Percentiles rank a stretch among this genome's conserved stretches.
These are phyloP conservation scores for Candolleomyces aberdarensis DNA, from an alignment of 768 basidiomycete species.

Conservation along the genomic window DNA sequence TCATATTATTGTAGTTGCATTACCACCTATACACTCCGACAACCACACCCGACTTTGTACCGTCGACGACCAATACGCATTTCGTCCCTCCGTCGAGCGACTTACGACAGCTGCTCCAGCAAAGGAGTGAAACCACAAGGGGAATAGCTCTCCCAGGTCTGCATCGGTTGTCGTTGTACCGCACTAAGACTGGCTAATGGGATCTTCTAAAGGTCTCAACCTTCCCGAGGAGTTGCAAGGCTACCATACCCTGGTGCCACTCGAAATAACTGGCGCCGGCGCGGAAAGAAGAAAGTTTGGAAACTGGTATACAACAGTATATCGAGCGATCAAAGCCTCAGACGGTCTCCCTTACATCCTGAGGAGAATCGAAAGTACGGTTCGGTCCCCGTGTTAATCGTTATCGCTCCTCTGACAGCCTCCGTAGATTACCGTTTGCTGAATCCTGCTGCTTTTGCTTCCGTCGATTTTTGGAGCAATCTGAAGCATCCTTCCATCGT, in stretches of 20 bases:
- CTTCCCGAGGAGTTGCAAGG: constrained; percentile 88
- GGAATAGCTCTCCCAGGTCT: constrained; percentile 38
- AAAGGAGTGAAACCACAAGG: constrained; percentile 66
- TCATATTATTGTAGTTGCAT: constrained; percentile 56
- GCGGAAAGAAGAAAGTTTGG: constrained; percentile 72
- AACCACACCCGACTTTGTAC: constrained; percentile 52
- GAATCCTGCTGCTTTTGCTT: constrained; percentile 75
- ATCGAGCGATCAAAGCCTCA: constrained; percentile 71
- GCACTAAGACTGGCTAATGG: constrained; percentile 4
- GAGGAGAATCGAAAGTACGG: constrained; percentile 83
- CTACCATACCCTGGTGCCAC: constrained; percentile 82
- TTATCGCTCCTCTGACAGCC: constrained; percentile 8
- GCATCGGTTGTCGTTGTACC: neutral
- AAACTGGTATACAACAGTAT: constrained; percentile 84
- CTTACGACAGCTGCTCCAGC: constrained; percentile 42
- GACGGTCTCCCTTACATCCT: constrained; percentile 81
- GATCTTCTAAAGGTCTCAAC: constrained; percentile 43
- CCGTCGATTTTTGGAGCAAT: constrained; percentile 83
- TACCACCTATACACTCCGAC: constrained; percentile 88
- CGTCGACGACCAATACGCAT: constrained; percentile 48
- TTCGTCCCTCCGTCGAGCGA: constrained; percentile 59
- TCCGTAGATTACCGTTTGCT: constrained; percentile 74
- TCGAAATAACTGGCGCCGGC: constrained; percentile 50
- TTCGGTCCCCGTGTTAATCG: constrained; percentile 7
- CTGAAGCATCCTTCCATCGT: constrained; percentile 87